Percentiles rank a stretch among this genome's conserved stretches.
Evolutionary conservation across 148 eudicot species (phyloP).

Genomic region (Chenopodium formosanum): DNA sequence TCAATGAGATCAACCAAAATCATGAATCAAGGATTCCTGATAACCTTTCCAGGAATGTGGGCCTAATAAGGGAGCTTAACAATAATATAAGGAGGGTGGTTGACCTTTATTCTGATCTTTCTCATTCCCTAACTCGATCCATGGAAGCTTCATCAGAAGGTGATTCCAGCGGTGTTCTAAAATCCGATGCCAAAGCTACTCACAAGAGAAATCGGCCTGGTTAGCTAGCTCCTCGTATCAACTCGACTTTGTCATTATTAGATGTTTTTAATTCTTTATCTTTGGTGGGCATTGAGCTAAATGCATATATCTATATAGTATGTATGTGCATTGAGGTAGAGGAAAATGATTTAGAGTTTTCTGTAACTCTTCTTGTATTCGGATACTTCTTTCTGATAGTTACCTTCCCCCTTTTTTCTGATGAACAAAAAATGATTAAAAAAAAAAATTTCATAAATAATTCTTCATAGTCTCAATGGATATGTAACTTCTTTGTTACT

Average conservation of each 20-base stretch:
- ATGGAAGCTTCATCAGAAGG: constrained; percentile 76
- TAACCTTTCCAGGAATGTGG: constrained; percentile 73
- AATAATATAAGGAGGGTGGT: constrained; percentile 80
- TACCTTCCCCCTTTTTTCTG: neutral
- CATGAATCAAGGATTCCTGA: constrained; percentile 83
- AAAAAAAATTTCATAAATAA: neutral
- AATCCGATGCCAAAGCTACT: constrained; percentile 52
- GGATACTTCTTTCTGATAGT: constrained; percentile 4
- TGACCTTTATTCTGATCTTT: constrained; percentile 79
- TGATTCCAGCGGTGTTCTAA: constrained; percentile 59
- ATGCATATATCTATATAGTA: constrained; percentile 17
- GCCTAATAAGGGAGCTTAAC: constrained; percentile 79
- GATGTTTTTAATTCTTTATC: constrained; percentile 22
- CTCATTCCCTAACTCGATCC: constrained; percentile 58
- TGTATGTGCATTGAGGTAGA: constrained; percentile 17
- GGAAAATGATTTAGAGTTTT: constrained; percentile 1
- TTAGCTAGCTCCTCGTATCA: constrained; percentile 25
- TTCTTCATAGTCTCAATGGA: constrained; percentile 29
- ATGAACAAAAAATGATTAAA: neutral
- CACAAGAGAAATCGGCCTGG: constrained; percentile 66
- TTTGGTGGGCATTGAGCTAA: constrained; percentile 24
- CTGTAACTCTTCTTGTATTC: neutral
- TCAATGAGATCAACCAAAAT: constrained; percentile 87
- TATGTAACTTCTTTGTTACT: constrained; percentile 21
- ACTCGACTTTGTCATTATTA: neutral